Percentiles rank a stretch among this genome's conserved stretches.
Evolutionary conservation across 768 basidiomycete genomes (phyloP).

Genomic region (Mycena vitilis): DNA sequence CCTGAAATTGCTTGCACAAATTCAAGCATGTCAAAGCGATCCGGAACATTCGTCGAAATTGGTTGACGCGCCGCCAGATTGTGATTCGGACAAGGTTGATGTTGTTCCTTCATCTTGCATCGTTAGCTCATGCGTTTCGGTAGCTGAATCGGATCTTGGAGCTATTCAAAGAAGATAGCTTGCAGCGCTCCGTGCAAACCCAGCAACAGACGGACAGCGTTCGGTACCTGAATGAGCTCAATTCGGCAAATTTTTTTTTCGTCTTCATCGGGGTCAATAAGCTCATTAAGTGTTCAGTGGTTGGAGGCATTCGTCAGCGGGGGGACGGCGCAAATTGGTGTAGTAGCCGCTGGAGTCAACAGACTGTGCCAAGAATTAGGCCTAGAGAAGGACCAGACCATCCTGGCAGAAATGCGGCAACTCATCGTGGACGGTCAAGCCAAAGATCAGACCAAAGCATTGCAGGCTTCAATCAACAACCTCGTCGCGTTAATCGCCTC

Average conservation of each 20-base stretch:
- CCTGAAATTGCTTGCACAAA: constrained; percentile 45
- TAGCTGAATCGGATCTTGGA: constrained; percentile 59
- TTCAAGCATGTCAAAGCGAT: constrained; percentile 42
- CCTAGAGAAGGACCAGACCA: constrained; percentile 35
- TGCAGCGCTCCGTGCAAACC: constrained; percentile 59
- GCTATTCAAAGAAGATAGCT: constrained; percentile 60
- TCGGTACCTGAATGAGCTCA: constrained; percentile 83
- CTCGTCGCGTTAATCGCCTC: constrained; percentile 47
- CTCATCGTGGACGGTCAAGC: constrained; percentile 47
- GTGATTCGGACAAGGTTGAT: constrained; percentile 27
- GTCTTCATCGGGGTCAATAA: background rate
- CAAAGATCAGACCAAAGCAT: constrained; percentile 49
- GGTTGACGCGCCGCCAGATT: constrained; percentile 28
- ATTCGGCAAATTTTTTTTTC: constrained; percentile 58
- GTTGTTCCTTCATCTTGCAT: background rate
- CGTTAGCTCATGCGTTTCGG: constrained; percentile 16
- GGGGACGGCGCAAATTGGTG: constrained; percentile 78
- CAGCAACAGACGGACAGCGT: constrained; percentile 81
- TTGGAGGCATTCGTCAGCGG: constrained; percentile 85
- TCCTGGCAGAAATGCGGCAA: constrained; percentile 53
- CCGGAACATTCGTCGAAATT: constrained; percentile 21
- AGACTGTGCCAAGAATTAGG: constrained; percentile 69
- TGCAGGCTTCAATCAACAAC: constrained; percentile 55
- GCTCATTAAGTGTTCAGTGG: constrained; percentile 63
- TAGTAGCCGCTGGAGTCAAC: constrained; percentile 69